phyloP scores from a whole-genome alignment of 257 asterid genomes.

The Solanum okadae region DNA sequence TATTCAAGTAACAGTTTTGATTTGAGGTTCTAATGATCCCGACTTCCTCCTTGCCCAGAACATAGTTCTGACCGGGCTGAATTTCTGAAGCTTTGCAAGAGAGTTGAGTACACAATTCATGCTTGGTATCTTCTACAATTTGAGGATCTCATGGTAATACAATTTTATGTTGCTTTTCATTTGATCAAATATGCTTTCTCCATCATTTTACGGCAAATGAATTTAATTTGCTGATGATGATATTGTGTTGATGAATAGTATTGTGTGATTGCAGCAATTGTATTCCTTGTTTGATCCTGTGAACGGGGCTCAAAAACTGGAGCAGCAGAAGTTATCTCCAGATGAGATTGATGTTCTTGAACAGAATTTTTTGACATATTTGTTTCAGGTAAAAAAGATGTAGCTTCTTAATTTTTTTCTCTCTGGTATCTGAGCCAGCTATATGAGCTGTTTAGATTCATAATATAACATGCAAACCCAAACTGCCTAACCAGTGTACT shows the following conservation, averaged over 20 bases:
- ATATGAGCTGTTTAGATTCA: not conserved
- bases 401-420: not conserved
- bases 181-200: not conserved
- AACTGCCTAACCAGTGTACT: not conserved
- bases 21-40: conserved; percentile 1
- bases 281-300: conserved; percentile 96
- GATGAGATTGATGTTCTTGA: conserved; percentile 78
- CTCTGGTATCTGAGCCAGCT: not conserved
- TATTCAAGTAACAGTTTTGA: not conserved
- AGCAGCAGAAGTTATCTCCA: conserved; percentile 74
- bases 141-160: conserved; percentile 93
- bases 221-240: not conserved
- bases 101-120: conserved; percentile 91
- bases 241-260: not conserved
- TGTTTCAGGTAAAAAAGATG: conserved; percentile 58
- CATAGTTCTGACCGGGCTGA: conserved; percentile 84
- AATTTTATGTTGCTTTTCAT: not conserved
- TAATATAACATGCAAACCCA: not conserved
- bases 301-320: conserved; percentile 70
- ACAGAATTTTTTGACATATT: conserved; percentile 73
- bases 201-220: not conserved
- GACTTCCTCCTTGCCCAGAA: conserved; percentile 30
- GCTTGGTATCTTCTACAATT: conserved; percentile 96
- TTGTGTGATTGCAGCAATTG: conserved; percentile 63
- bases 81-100: conserved; percentile 91